Evolutionary conservation across 495 filamentous ascomycete genomes (phyloP).

Genomic region (Aspergillus steynii): DNA sequence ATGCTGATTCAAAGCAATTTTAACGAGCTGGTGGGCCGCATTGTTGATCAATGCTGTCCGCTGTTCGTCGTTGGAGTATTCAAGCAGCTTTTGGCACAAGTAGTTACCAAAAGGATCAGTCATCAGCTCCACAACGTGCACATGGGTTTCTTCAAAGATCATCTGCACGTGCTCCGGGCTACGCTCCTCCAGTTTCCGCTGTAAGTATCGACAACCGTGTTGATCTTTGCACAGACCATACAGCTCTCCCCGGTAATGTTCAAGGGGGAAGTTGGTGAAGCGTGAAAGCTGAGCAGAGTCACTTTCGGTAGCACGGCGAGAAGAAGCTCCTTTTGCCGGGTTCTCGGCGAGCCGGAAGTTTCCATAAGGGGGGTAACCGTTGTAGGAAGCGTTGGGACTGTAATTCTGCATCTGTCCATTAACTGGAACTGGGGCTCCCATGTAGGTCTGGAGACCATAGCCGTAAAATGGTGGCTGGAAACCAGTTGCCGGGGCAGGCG

Average conservation of each 20-base stretch:
- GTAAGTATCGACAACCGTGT: constrained; percentile 91
- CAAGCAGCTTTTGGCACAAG: constrained; percentile 93
- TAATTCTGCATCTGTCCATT: constrained; percentile 33
- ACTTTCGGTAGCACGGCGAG: constrained; percentile 35
- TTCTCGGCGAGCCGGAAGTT: constrained; percentile 39
- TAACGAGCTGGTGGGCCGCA: constrained; percentile 78
- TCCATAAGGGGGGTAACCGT: constrained; percentile 29
- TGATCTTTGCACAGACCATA: constrained; percentile 93
- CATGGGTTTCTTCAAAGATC: constrained; percentile 90
- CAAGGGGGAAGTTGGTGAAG: constrained; percentile 75
- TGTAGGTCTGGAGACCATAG: constrained; percentile 37
- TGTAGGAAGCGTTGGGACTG: constrained; percentile 25
- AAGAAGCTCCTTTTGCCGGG: constrained; percentile 24
- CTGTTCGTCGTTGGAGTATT: constrained; percentile 90
- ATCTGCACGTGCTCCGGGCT: constrained; percentile 79
- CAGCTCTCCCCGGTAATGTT: constrained; percentile 76
- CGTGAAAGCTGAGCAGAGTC: constrained; percentile 53
- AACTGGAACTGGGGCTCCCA: constrained; percentile 26
- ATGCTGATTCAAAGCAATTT: constrained; percentile 93
- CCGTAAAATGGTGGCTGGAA: constrained; percentile 36
- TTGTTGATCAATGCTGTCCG: constrained; percentile 90
- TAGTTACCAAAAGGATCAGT: constrained; percentile 99
- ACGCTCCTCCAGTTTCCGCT: constrained; percentile 94
- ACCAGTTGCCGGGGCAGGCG: constrained; percentile 19
- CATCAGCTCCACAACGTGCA: constrained; percentile 95